Evolutionary conservation across 352 stramenopile species (phyloP), one percentile per base, ranked within the genome.

Genomic region (Phytophthora rubi): DNA sequence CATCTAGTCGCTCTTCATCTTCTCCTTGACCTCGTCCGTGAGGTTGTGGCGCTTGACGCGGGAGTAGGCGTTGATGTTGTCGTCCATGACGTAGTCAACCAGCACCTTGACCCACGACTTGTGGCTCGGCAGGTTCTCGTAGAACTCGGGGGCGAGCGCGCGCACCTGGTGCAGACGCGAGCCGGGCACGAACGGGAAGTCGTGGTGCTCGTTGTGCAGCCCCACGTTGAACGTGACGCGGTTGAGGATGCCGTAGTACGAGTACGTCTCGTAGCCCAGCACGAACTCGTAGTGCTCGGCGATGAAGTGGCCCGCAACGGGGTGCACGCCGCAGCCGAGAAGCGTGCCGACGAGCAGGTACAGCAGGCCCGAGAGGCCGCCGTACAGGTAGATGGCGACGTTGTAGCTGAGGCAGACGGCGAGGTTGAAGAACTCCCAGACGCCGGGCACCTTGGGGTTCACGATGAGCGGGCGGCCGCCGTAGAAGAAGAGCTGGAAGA

Each of bases 121-220:
- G 84, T 98, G 97, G 63, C 93, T 85, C 42, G 94, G 95, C 44
- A 99, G 81, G 52, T 91, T 86, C 70, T 99, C 92, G 78, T 99
- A 99, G 75, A 97, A 99, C 79, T 99, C 97, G 1, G 92, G 86
- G 0, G 96, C 94, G 51, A 98, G 93, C 16, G 73, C 83, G 10
- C 89, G 83, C 44, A 99, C 85, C 62, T 96, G 68, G 15, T 97
- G 96, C 48, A 99, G 84, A 37, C 89, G 90, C 58, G 88, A 93
- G 54, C 95, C 92, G 10, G 93, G 80, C 9, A 99, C 85, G 62
- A 93, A 94, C 32, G 96, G 94, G 76, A 99, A 99, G 79, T 99
- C 97, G 75, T 99, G 97, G 81, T 99, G 97, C 79, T 99, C 97
- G 77, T 99, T 99, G 84, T 99, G 97, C 72, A 98, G 98, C 21